Evolutionary conservation across 2,329 filamentous ascomycete species (phyloP).

Genomic region (Clarireedia hainanense): DNA sequence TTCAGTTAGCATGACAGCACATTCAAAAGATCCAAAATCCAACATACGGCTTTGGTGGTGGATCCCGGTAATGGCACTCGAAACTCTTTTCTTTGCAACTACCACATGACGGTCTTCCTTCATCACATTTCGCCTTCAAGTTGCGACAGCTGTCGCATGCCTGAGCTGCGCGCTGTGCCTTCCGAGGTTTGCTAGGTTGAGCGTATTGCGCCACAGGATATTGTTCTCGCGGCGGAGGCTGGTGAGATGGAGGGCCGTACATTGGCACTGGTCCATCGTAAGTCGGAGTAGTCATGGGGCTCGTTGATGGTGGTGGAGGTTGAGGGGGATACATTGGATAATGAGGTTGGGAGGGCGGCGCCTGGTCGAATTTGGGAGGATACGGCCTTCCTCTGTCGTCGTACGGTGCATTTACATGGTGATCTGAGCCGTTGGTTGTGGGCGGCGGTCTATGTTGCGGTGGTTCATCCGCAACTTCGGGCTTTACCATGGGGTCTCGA

Average conservation of each 20-base stretch:
- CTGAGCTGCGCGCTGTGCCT: constrained; percentile 38
- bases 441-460: constrained; percentile 31
- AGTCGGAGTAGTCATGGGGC: constrained; percentile 22
- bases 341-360: constrained; percentile 17
- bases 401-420: constrained; percentile 20
- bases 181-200: constrained; percentile 14
- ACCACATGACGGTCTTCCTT: constrained; percentile 67
- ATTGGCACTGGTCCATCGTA: constrained; percentile 10
- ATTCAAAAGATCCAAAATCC: constrained; percentile 30
- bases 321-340: constrained; percentile 13
- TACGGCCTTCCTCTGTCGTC: constrained; percentile 18
- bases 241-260: constrained; percentile 12
- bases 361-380: constrained; percentile 17
- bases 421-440: constrained; percentile 22
- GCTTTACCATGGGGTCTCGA: constrained; percentile 47
- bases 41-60: constrained; percentile 81
- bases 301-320: constrained; percentile 19
- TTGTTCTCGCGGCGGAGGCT: constrained; percentile 15
- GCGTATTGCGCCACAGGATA: constrained; percentile 12
- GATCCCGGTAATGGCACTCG: constrained; percentile 81
- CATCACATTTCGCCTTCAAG: constrained; percentile 87
- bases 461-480: constrained; percentile 36
- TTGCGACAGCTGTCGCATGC: constrained; percentile 87
- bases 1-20: constrained; percentile 15
- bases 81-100: constrained; percentile 82